A percentile compares a stretch with the other conserved stretches of the same genome.
These are phyloP conservation scores for Kluyveromyces aestuarii DNA, from an alignment of 805 yeast species.

Conservation along the genomic window DNA sequence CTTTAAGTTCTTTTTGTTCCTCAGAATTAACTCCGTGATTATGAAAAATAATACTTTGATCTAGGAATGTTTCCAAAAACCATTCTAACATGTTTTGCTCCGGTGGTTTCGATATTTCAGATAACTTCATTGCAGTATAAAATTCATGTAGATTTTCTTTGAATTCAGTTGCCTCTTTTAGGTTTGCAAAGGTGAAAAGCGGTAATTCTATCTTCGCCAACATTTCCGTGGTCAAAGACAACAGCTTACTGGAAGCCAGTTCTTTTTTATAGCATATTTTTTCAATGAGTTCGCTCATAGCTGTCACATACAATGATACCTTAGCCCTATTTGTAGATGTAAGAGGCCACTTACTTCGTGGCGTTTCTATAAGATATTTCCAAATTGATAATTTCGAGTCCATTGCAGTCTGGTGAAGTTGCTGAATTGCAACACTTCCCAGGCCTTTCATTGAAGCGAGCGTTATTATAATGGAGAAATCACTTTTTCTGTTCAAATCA, in stretches of 20 bases:
- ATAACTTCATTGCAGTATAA: slow-evolving; percentile 28
- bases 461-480: slow-evolving; percentile 20
- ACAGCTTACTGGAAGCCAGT: slow-evolving; percentile 23
- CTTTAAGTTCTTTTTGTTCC: slow-evolving; percentile 1
- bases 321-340: slow-evolving; percentile 15
- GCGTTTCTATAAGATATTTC: slow-evolving; percentile 13
- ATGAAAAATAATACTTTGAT: slow-evolving; percentile 13
- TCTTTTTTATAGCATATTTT: slow-evolving; percentile 1
- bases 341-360: slow-evolving; percentile 10
- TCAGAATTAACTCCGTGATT: background rate
- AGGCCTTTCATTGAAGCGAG: slow-evolving; percentile 19
- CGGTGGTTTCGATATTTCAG: slow-evolving; percentile 17
- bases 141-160: slow-evolving; percentile 29
- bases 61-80: slow-evolving; percentile 28
- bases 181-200: slow-evolving; percentile 5
- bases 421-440: slow-evolving; percentile 16
- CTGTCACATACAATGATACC: slow-evolving; percentile 21
- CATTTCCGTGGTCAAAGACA: slow-evolving; percentile 15
- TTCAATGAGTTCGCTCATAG: slow-evolving; percentile 12
- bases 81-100: slow-evolving; percentile 20
- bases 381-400: slow-evolving; percentile 14
- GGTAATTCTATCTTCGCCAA: slow-evolving; percentile 24
- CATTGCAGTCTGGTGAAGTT: slow-evolving; percentile 11
- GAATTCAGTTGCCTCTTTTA: slow-evolving; percentile 20
- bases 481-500: slow-evolving; percentile 12